Percentiles rank a stretch among this genome's conserved stretches.
phyloP scores from a whole-genome alignment of 1,139 yeast genomes.

The Hyphopichia buzzinii region DNA sequence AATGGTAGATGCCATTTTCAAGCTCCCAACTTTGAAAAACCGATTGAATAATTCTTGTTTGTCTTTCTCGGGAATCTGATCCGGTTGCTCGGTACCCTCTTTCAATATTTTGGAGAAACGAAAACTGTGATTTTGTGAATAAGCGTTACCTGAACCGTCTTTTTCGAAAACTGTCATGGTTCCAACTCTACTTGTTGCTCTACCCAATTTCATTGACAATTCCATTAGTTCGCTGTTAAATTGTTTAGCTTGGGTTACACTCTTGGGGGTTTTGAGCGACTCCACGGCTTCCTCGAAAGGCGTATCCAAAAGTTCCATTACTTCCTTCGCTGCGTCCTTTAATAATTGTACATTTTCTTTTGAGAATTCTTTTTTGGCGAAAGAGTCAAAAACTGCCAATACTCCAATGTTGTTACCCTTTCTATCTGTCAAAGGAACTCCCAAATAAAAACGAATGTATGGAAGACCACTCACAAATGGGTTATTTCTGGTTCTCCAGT shows the following conservation, averaged over 20 bases:
- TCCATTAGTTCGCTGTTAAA: slow-evolving; percentile 22
- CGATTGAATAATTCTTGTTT: slow-evolving; percentile 34
- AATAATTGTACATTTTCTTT: slow-evolving; percentile 33
- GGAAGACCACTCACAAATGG: slow-evolving; percentile 67
- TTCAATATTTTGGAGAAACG: slow-evolving; percentile 34
- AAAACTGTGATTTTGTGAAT: slow-evolving; percentile 46
- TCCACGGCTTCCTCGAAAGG: slow-evolving; percentile 21
- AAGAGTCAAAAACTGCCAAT: slow-evolving; percentile 58
- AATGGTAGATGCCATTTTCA: slow-evolving; percentile 40
- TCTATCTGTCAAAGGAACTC: slow-evolving; percentile 51
- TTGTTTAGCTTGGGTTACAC: background rate
- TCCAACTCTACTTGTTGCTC: slow-evolving; percentile 50
- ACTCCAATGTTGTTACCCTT: slow-evolving; percentile 52
- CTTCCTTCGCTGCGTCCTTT: slow-evolving; percentile 35
- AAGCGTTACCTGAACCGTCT: slow-evolving; percentile 63
- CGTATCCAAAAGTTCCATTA: slow-evolving; percentile 42
- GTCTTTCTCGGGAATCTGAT: slow-evolving; percentile 14
- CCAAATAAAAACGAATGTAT: slow-evolving; percentile 57
- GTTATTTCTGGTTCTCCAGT: slow-evolving; percentile 63
- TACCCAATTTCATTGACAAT: slow-evolving; percentile 40
- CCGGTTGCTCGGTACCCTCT: slow-evolving; percentile 12
- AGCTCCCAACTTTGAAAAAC: slow-evolving; percentile 38
- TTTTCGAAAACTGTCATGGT: slow-evolving; percentile 50
- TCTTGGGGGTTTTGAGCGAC: slow-evolving; percentile 5
- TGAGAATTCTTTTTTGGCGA: slow-evolving; percentile 37